Base-by-base conservation (phyloP, 768 basidiomycete genomes). In the Boletus eberwhitei region DNA sequence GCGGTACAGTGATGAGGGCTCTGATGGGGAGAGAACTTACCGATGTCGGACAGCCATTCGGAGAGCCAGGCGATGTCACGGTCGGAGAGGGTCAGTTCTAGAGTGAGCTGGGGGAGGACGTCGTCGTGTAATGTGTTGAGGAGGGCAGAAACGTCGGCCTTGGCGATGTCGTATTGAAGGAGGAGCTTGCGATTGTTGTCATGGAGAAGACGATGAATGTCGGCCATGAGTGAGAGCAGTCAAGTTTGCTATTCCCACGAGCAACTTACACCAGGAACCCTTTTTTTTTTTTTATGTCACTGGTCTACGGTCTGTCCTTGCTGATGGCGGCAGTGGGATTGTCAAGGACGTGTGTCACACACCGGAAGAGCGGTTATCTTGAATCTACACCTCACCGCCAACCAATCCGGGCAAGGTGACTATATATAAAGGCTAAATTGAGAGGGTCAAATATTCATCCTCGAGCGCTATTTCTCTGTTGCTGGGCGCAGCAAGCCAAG, bases 11-110 rank as follows among this genome's bases (percentile, higher is more conserved):
- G 19, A 46, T 21, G 24, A 29, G 11, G 21, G 24, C 3, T 1
- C 4, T n/a, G 7, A 22, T 22, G n/a, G 22, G 16, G 17, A 29
- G 39, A 14, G 45, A 21, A 75, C 82, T 64, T 74, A 88, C 88
- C 73, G 43, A 78, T 79, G 74, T 90, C 88, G 31, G 75, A 71
- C 32, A 88, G 69, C 86, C 86, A 90, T 65, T 81, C 78, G 36
- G 68, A 74, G 26, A 81, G 79, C 80, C 80, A 82, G 57, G 75
- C 71, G 53, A 73, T 69, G 55, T 78, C 77, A 16, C 74, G 72
- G 47, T 73, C 71, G 55, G 73, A 68, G 43, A 87, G 75, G 37
- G 74, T 73, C 29, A 86, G 75, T 64, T 88, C 86, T 62, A 82
- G 79, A 22, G 70, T 70, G 51, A 88, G 70, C 48, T 79, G 80